Evolutionary conservation across 2,329 filamentous ascomycete genomes (phyloP), one percentile per base, ranked within the genome.

Genomic region (Aureobasidium namibiae): DNA sequence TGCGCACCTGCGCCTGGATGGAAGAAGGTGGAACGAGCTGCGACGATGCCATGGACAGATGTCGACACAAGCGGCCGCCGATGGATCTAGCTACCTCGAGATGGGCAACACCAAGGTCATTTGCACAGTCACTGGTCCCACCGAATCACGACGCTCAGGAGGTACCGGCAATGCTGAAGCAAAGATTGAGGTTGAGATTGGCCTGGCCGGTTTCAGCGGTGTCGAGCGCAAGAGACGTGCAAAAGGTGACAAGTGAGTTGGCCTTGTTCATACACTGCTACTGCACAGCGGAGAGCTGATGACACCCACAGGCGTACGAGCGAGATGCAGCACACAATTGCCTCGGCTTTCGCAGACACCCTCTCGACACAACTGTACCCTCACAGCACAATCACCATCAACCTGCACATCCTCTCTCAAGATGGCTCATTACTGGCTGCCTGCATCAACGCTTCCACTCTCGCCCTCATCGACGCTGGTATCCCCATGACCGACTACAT

Each of bases 61-160:
- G 70, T 89, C 88, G 63, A 96, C 91, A 1, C 94, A 96, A 74
- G 87, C 92, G 62, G 88, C 92, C 52, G 91, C 92, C 59, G 94
- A 97, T 67, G 94, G 94, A 36, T 95, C 89, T 45, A 90, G 88
- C 62, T 96, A 96, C 74, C 84, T 97, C 61, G 90, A 96, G 72
- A 95, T 95, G 87, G 94, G 94, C 67, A 95, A 97, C 75, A 99
- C 94, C 23, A 94, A 96, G 71, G 87, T 99, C 66, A 89, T 97
- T 75, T 96, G 92, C 75, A 90, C 92, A 24, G 86, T 99, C 49
- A 85, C 86, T 1, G 94, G 94, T 0, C 94, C 94, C 0, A 84
- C 83, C 38, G 94, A 99, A 74, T 80, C 81, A 52, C 74, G 81
- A 65, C 73, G 77, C 61, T 70, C 74, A 31, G 70, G 67, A 67